Conservation (phyloP, 495 filamentous ascomycete genomes). For the Xylaria sp. region DNA sequence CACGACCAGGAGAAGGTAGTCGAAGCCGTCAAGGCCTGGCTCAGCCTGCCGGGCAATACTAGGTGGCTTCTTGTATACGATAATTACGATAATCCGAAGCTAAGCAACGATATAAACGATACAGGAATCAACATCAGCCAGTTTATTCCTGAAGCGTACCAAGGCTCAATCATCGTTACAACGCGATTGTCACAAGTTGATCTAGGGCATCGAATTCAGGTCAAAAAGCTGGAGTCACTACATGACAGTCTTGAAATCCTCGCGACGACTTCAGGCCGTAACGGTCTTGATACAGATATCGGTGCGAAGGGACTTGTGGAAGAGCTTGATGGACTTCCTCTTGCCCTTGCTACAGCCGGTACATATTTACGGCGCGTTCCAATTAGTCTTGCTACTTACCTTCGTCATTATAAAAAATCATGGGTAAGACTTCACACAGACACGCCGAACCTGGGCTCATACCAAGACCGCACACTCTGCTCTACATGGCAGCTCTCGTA, state of each 20-base stretch:
- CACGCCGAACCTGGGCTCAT: constrained; percentile 38
- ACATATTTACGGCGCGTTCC: constrained; percentile 40
- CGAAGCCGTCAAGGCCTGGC: constrained; percentile 45
- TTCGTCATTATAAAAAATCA: constrained; percentile 39
- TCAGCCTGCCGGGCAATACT: constrained; percentile 37
- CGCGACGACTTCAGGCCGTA: constrained; percentile 41
- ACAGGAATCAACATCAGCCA: constrained; percentile 39
- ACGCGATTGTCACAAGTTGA: constrained; percentile 45
- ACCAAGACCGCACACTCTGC: constrained; percentile 43
- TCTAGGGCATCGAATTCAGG: constrained; percentile 38
- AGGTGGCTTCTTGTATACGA: constrained; percentile 48
- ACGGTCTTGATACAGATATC: constrained; percentile 34
- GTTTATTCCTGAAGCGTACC: constrained; percentile 44
- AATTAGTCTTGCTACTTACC: constrained; percentile 27
- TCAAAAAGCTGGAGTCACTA: constrained; percentile 44
- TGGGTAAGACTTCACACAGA: constrained; percentile 37
- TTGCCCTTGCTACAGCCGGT: constrained; percentile 44
- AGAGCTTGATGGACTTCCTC: constrained; percentile 39
- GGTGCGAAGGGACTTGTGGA: constrained; percentile 36
- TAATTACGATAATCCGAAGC: constrained; percentile 44
- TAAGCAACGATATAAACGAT: constrained; percentile 36
- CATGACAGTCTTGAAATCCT: constrained; percentile 46
- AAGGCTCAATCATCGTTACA: constrained; percentile 51
- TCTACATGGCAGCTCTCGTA: constrained; percentile 57
- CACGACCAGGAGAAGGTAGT: constrained; percentile 37